Percentiles rank a stretch among this genome's conserved stretches.
These are phyloP conservation scores for Macroventuria anomochaeta DNA, from an alignment of 2,329 filamentous ascomycete genomes.

Conservation along the genomic window DNA sequence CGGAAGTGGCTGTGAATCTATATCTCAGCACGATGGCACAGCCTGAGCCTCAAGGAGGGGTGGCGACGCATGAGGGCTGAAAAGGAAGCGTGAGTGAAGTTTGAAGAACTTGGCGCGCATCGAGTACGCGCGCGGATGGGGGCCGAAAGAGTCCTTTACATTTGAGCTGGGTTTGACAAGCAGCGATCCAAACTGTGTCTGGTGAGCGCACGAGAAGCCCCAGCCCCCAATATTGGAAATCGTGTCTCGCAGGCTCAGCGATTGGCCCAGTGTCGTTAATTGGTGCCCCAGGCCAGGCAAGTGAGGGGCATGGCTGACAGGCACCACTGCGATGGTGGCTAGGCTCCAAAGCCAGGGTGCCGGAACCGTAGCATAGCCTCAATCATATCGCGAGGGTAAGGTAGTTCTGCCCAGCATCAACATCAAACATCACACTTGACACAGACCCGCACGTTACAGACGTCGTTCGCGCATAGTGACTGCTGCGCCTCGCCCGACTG, in stretches of 20 bases:
- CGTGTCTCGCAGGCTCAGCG: too few species aligned
- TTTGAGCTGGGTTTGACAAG: too few species aligned
- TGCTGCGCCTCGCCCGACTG: conserved; percentile 35
- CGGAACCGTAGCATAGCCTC: conserved; percentile 37
- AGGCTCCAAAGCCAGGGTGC: conserved; percentile 25
- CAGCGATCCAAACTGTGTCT: conserved; percentile 1
- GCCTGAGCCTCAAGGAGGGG: conserved; percentile 22
- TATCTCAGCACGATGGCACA: conserved; percentile 4
- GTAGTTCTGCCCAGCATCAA: conserved; percentile 18
- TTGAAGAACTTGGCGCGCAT: conserved; percentile 2
- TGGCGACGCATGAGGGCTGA: conserved; percentile 28
- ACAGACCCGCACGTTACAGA: conserved; percentile 30
- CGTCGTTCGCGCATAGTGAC: conserved; percentile 19
- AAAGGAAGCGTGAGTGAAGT: background rate
- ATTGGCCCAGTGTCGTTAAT: too few species aligned
- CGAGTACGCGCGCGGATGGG: background rate
- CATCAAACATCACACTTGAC: conserved; percentile 26
- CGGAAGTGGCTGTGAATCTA: conserved; percentile 11
- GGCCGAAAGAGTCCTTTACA: too few species aligned
- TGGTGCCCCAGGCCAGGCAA: too few species aligned
- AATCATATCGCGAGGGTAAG: background rate
- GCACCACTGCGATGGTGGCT: too few species aligned
- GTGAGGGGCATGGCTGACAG: conserved; percentile 32
- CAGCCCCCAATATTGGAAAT: conserved; percentile 1
- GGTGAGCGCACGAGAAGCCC: background rate